Evolutionary conservation across 2,329 filamentous ascomycete species (phyloP), one percentile per base, ranked within the genome.

Genomic region (Sordariomycetes sp.): DNA sequence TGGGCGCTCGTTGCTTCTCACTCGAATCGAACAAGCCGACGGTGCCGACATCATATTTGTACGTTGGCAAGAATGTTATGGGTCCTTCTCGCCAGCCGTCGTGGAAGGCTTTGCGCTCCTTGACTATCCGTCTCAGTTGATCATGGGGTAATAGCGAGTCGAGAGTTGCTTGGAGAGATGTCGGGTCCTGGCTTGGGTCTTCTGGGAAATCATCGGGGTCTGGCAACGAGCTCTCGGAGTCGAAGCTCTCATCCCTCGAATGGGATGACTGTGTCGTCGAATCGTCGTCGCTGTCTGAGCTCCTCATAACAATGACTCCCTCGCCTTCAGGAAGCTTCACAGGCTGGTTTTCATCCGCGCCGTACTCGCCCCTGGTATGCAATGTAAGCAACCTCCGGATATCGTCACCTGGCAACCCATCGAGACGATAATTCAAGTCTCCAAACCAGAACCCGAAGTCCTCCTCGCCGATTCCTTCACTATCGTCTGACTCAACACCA

Each of bases 401-500:
- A 53, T 98, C 92, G 24, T 92, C 83, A 1, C 87, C 88, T 0
- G 90, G 85, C 32, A 96, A 73, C 29, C 82, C 85, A 33, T 93
- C 86, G 1, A 98, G 69, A 21, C 92, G 77, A 51, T 95, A 98
- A 54, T 98, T 98, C 27, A 98, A 68, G 55, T 98, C 92, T 6
- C 92, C 92, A 49, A 94, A 85, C 86, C 90, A 96, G 50, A 98
- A 95, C 0, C 80, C 78, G 59, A 95, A 87, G 50, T 98, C 92
- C 44, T 94, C 90, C 25, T 93, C 84, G 1, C 86, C 88, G 42
- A 98, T 80, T 23, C 66, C 73, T 33, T 83, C 77, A 1, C 69
- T 63, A 16, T 80, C 75, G n/a, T 79, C 76, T 24, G 78, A 68
- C 2, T 73, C 62, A 6, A 82, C 75, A 8, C 83, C 79, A 0